A percentile compares a stretch with the other conserved stretches of the same genome.
These are phyloP conservation scores for Amoebophrya sp. DNA, from an alignment of 169 alveolate genomes.

Conservation along the genomic window DNA sequence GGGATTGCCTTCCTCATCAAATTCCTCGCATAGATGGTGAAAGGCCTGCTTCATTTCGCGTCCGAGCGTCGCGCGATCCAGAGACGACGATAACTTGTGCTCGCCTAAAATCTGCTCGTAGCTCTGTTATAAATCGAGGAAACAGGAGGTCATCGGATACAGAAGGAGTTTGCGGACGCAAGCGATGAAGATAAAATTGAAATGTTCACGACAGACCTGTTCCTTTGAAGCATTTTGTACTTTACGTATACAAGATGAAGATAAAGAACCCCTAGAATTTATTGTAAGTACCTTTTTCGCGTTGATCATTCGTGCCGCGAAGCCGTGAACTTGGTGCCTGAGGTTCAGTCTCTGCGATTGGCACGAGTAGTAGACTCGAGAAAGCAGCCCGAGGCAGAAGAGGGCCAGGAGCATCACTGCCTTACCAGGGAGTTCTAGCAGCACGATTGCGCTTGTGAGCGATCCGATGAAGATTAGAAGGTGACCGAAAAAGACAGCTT, in stretches of 20 bases:
- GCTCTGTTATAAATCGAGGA: neutral
- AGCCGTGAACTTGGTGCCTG: conserved; percentile 16
- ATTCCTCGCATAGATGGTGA: conserved; percentile 19
- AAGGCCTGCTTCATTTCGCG: neutral
- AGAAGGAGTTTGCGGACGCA: too few species aligned
- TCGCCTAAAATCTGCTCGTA: neutral
- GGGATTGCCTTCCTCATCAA: neutral
- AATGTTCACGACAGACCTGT: too few species aligned
- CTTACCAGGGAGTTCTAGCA: neutral
- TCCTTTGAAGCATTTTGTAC: too few species aligned
- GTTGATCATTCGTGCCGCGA: neutral
- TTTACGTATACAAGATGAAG: too few species aligned
- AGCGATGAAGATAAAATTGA: too few species aligned
- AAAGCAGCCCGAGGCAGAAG: conserved; percentile 8
- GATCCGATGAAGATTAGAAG: neutral
- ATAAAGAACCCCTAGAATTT: too few species aligned
- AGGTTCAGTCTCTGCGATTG: neutral
- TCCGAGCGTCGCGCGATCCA: neutral
- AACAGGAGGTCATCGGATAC: too few species aligned
- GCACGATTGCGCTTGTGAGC: neutral
- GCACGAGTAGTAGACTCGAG: conserved; percentile 12
- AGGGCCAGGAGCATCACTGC: conserved; percentile 12
- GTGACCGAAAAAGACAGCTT: too few species aligned
- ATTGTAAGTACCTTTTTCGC: neutral
- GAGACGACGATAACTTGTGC: neutral